A percentile compares a stretch with the other conserved stretches of the same genome.
Evolutionary conservation across 2,329 filamentous ascomycete species (phyloP).

Genomic region (Sporothrix brunneoviolacea): DNA sequence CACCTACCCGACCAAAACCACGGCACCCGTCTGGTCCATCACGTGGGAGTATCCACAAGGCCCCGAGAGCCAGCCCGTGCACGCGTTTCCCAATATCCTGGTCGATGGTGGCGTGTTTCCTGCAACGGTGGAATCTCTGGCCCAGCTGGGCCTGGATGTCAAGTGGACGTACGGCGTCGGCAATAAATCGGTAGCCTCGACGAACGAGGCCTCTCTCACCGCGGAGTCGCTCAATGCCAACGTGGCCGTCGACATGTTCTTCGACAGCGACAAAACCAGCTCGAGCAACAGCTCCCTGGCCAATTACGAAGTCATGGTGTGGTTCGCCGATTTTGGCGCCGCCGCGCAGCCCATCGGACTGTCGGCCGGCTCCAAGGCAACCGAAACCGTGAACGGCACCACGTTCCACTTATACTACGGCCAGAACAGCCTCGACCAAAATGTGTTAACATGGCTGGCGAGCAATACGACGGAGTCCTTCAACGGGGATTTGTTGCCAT

Average conservation of each 20-base stretch:
- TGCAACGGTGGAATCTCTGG: constrained; percentile 31
- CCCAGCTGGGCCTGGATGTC: constrained; percentile 37
- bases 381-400: constrained; percentile 33
- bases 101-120: constrained; percentile 40
- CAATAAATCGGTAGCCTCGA: constrained; percentile 32
- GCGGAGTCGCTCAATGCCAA: constrained; percentile 42
- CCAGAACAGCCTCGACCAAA: constrained; percentile 34
- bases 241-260: constrained; percentile 54
- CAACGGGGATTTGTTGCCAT: constrained; percentile 38
- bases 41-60: constrained; percentile 46
- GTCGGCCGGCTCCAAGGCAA: constrained; percentile 25
- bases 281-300: constrained; percentile 36
- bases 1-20: constrained; percentile 39
- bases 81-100: constrained; percentile 49
- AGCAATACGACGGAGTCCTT: constrained; percentile 32
- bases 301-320: constrained; percentile 29
- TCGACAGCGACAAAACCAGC: constrained; percentile 37
- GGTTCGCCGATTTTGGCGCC: constrained; percentile 15
- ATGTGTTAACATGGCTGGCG: constrained; percentile 45
- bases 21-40: constrained; percentile 44
- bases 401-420: constrained; percentile 38
- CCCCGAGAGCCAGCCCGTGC: constrained; percentile 38
- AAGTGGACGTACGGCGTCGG: constrained; percentile 45
- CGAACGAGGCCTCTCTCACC: constrained; percentile 29
- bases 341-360: constrained; percentile 31